Conservation (phyloP, 148 eudicot genomes). For the Euryodendron excelsum region DNA sequence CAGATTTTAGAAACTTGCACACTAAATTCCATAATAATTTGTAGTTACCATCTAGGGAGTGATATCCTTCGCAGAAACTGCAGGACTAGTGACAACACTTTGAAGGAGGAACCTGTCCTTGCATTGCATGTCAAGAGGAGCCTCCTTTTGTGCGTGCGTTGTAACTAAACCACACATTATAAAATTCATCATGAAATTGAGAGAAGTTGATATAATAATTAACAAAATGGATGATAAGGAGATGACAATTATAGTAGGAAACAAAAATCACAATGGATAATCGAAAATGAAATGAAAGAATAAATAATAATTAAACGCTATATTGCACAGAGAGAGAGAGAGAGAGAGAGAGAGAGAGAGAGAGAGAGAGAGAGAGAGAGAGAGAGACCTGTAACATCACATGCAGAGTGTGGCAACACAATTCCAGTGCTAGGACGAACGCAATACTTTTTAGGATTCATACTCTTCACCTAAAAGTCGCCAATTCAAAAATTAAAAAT, state of each 20-base stretch:
- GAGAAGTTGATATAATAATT: neutral
- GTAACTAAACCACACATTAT: conserved; percentile 50
- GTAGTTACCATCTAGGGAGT: conserved; percentile 70
- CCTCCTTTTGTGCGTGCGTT: conserved; percentile 88
- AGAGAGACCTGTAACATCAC: conserved; percentile 74
- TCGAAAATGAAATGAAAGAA: neutral
- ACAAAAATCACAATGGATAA: neutral
- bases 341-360: too few relatives aligned
- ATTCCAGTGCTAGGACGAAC: conserved; percentile 83
- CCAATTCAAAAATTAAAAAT: too few relatives aligned
- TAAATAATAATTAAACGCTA: too few relatives aligned
- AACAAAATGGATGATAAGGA: neutral
- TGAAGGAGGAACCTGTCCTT: conserved; percentile 86
- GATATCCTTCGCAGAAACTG: conserved; percentile 59
- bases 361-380: too few relatives aligned
- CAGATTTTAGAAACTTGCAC: neutral
- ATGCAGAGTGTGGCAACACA: conserved; percentile 65
- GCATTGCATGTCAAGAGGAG: conserved; percentile 81
- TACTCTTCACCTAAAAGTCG: conserved; percentile 67
- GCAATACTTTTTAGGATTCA: conserved; percentile 91
- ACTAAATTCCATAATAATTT: neutral
- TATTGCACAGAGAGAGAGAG: too few relatives aligned
- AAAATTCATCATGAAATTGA: neutral
- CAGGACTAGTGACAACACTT: conserved; percentile 56
- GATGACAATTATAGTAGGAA: neutral